phyloP scores from a whole-genome alignment of 495 filamentous ascomycete genomes.

The Massariosphaeria phaeospora region DNA sequence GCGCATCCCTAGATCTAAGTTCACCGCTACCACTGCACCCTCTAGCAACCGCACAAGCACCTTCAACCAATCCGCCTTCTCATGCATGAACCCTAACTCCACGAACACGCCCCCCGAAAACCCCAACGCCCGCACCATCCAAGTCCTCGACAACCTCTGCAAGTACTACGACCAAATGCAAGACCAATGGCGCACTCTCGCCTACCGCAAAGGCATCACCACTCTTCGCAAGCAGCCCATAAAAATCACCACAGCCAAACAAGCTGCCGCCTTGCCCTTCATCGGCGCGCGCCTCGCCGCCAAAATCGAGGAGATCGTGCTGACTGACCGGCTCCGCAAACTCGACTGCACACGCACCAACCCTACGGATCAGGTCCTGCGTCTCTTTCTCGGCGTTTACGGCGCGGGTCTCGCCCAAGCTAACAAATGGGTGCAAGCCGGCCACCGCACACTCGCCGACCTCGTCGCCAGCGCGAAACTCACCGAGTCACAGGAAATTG shows the following conservation, averaged over 20 bases:
- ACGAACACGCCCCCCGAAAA: conserved; percentile 40
- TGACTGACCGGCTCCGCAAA: conserved; percentile 67
- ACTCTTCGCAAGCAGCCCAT: conserved; percentile 62
- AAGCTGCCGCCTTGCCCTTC: conserved; percentile 63
- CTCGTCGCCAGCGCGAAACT: conserved; percentile 59
- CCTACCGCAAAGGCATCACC: conserved; percentile 76
- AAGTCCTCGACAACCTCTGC: conserved; percentile 74
- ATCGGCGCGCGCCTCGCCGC: conserved; percentile 73
- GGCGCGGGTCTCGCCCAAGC: conserved; percentile 70
- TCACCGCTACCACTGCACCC: background rate
- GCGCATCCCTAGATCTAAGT: conserved; percentile 15
- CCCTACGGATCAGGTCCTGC: conserved; percentile 58
- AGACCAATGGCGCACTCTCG: conserved; percentile 74
- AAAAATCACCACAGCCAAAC: conserved; percentile 61
- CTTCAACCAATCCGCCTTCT: conserved; percentile 51
- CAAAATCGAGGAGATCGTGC: conserved; percentile 89
- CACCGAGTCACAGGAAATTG: conserved; percentile 69
- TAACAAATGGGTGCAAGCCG: conserved; percentile 70
- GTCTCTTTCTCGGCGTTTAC: conserved; percentile 71
- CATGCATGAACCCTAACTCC: conserved; percentile 63
- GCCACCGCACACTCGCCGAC: conserved; percentile 70
- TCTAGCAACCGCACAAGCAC: conserved; percentile 12
- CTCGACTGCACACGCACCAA: conserved; percentile 65
- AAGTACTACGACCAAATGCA: conserved; percentile 69
- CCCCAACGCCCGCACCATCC: conserved; percentile 72